A percentile compares a stretch with the other conserved stretches of the same genome.
Conservation (phyloP, 768 basidiomycete species). For the Fomitopsis serialis region DNA sequence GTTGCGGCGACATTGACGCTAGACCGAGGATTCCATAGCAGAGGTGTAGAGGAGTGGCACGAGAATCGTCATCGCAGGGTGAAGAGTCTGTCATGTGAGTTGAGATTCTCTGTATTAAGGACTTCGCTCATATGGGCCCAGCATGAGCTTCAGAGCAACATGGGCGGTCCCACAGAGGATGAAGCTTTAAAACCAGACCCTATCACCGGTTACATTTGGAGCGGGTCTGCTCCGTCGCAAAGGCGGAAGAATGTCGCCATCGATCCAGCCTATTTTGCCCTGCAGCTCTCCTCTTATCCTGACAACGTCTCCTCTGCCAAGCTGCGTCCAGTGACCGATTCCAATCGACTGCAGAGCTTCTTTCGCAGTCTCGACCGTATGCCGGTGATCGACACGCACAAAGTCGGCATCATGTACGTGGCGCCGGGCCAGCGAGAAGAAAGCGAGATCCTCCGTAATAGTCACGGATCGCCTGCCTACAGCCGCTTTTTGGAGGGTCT, state of each 20-base stretch:
- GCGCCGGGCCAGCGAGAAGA: constrained; percentile 87
- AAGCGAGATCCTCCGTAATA: constrained; percentile 81
- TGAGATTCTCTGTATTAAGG: background rate
- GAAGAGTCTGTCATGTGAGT: background rate
- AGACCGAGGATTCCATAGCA: constrained; percentile 39
- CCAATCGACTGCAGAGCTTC: constrained; percentile 49
- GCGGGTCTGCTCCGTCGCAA: constrained; percentile 79
- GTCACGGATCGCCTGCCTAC: constrained; percentile 91
- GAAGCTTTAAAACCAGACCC: constrained; percentile 49
- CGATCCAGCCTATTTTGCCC: constrained; percentile 79
- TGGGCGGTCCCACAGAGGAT: background rate
- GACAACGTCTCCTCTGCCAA: constrained; percentile 41
- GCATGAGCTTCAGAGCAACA: background rate
- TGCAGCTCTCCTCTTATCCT: constrained; percentile 81
- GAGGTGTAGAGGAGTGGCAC: background rate
- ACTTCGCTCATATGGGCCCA: background rate
- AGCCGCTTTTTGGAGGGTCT: constrained; percentile 89
- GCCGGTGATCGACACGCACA: constrained; percentile 96
- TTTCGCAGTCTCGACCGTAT: constrained; percentile 71
- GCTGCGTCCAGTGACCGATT: constrained; percentile 45
- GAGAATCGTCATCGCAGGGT: background rate
- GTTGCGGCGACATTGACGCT: constrained; percentile 69
- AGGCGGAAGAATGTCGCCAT: constrained; percentile 80
- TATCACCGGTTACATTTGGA: constrained; percentile 87
- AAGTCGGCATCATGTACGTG: constrained; percentile 94